Evolutionary conservation across 257 asterid genomes (phyloP).

Genomic region (Solanum chmielewskii): DNA sequence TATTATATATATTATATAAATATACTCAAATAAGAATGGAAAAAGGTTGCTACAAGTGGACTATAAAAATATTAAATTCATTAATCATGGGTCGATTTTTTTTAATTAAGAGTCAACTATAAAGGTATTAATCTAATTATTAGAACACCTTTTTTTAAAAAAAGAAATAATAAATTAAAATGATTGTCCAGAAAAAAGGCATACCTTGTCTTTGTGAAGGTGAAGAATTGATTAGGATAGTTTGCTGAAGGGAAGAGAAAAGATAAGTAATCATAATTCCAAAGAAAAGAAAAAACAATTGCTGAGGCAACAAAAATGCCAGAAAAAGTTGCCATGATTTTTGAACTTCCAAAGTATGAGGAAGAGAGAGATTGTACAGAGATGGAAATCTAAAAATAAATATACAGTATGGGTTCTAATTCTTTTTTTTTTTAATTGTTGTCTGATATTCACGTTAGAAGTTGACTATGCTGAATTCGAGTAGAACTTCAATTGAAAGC

Average conservation of each 20-base stretch:
- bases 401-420: no score
- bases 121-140: neutral
- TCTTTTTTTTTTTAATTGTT: no score
- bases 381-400: neutral
- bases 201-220: conserved; percentile 21
- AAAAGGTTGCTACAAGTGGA: neutral
- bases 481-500: no score
- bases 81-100: neutral
- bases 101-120: neutral
- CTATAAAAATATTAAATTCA: neutral
- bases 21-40: neutral
- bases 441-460: no score
- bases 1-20: neutral
- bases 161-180: no score
- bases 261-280: conserved; percentile 2
- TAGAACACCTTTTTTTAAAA: neutral
- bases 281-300: conserved; percentile 13
- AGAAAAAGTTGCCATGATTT: neutral
- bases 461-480: rapidly evolving
- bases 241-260: conserved; percentile 21
- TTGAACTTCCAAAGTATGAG: neutral
- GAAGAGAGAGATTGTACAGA: neutral
- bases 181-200: neutral
- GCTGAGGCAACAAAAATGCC: neutral
- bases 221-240: conserved; percentile 21